Base-by-base conservation (phyloP, 768 basidiomycete genomes). In the Leucocoprinus sp. region DNA sequence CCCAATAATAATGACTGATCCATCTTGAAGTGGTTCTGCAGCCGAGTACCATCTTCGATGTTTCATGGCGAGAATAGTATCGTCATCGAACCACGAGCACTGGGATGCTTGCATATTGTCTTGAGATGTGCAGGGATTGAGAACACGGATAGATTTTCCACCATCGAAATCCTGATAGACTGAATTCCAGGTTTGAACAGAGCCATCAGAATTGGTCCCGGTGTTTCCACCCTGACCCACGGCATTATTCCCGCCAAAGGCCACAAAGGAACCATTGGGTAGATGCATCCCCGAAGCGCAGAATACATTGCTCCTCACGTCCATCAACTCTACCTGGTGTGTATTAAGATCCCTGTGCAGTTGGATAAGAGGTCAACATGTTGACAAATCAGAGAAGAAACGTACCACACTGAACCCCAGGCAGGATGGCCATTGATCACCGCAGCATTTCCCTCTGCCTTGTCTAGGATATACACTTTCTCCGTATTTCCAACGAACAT, bases 401-500 rank as follows among this genome's bases (percentile, higher is more conserved):
- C 60, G 17, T 22, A 81, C 81, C 81, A 89, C 15, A 81, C 78
- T 0, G 82, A 59, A 18, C 77, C 87, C 78, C 82, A 85, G 1
- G 83, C 82, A 9, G 88, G 71, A 61, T 88, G 87, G 1, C 76
- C 78, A 48, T 73, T 68, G 48, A 91, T 71, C 52, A 69, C 62
- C 3, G 74, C 74, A 2, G 71, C 69, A 59, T 93, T 92, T 31
- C 76, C 78, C 58, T 92, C 88, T 1, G 82, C 78, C 67, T 96
- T 96, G 69, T 96, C 92, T 12, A 93, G 66, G 22, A 93, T 84
- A 63, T 93, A 93, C 28, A 93, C 84, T 60, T 80, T 88, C 53
- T 88, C 68, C 6, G 73, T 67, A 50, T 82, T 86, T 26, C 86
- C 89, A 45, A 92, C 64, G 60, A 92, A 88, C 76, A 85, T 78